Percentiles rank a stretch among this genome's conserved stretches.
These are phyloP conservation scores for Auricularia auricula-judae DNA, from an alignment of 768 basidiomycete genomes.

Conservation along the genomic window DNA sequence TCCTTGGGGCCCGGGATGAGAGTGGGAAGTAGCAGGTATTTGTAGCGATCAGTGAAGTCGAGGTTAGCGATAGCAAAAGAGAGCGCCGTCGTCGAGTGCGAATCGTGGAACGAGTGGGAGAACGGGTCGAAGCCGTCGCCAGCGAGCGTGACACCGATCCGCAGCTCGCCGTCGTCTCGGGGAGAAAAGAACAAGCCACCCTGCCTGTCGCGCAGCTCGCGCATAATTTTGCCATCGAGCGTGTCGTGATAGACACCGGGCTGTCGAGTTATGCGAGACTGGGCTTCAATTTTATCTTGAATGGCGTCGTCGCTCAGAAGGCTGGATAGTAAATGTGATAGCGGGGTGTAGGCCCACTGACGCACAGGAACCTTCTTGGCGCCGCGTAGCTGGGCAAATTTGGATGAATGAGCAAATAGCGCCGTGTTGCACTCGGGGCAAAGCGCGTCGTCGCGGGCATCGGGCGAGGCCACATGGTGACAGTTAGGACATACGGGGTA, in stretches of 20 bases:
- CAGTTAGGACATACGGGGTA: not conserved
- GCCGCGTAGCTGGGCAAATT: too few species aligned
- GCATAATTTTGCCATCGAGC: too few species aligned
- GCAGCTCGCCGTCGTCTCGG: too few species aligned
- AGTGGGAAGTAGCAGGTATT: slow-evolving; percentile 11
- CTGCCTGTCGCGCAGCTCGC: too few species aligned
- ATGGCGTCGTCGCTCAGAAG: not conserved
- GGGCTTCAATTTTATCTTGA: too few species aligned
- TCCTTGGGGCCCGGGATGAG: slow-evolving; percentile 21
- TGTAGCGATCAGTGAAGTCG: not conserved
- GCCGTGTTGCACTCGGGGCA: not conserved
- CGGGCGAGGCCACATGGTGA: not conserved
- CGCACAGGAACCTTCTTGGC: too few species aligned
- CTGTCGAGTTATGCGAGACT: not conserved
- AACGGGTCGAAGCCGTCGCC: not conserved
- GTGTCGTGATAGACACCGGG: too few species aligned
- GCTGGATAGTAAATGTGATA: not conserved
- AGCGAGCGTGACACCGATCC: too few species aligned
- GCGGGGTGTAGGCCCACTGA: not conserved
- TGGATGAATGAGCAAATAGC: too few species aligned
- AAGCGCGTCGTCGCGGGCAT: too few species aligned
- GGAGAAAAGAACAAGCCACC: too few species aligned
- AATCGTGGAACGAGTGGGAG: not conserved
- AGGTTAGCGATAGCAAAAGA: slow-evolving; percentile 4
- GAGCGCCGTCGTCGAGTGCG: not conserved